Evolutionary conservation across 768 basidiomycete genomes (phyloP).

Genomic region (Pluteus cervinus): DNA sequence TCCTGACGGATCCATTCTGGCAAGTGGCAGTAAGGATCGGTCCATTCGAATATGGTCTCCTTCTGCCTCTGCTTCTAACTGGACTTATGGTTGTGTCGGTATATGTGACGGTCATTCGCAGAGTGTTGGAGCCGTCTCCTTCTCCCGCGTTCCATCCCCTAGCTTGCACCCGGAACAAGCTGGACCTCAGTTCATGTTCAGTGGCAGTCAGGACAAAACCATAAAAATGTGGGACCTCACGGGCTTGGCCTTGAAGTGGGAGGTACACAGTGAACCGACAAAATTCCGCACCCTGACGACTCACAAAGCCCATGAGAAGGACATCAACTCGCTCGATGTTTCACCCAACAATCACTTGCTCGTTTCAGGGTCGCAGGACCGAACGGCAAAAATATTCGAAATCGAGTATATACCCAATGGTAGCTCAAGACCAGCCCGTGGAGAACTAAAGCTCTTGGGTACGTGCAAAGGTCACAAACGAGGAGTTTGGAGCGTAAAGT

Average conservation of each 20-base stretch:
- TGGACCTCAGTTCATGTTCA: constrained; percentile 71
- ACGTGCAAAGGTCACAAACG: constrained; percentile 95
- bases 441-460: constrained; percentile 72
- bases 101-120: constrained; percentile 93
- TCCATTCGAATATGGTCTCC: constrained; percentile 82
- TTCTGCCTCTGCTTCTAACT: constrained; percentile 14
- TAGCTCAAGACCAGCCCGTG: constrained; percentile 41
- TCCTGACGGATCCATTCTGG: constrained; percentile 64
- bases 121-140: constrained; percentile 83
- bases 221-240: constrained; percentile 99
- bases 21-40: constrained; percentile 88
- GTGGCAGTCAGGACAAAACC: constrained; percentile 94
- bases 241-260: constrained; percentile 28
- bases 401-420: constrained; percentile 49
- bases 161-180: no score
- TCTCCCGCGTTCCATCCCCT: no score
- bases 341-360: constrained; percentile 84
- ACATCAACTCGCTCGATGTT: constrained; percentile 95
- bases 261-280: constrained; percentile 21
- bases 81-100: constrained; percentile 74
- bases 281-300: constrained; percentile 78
- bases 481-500: constrained; percentile 93
- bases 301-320: constrained; percentile 93
- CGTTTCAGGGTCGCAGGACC: constrained; percentile 94
- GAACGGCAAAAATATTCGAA: constrained; percentile 85